phyloP scores from a whole-genome alignment of 2,329 filamentous ascomycete species.

The Beauveria bassiana region DNA sequence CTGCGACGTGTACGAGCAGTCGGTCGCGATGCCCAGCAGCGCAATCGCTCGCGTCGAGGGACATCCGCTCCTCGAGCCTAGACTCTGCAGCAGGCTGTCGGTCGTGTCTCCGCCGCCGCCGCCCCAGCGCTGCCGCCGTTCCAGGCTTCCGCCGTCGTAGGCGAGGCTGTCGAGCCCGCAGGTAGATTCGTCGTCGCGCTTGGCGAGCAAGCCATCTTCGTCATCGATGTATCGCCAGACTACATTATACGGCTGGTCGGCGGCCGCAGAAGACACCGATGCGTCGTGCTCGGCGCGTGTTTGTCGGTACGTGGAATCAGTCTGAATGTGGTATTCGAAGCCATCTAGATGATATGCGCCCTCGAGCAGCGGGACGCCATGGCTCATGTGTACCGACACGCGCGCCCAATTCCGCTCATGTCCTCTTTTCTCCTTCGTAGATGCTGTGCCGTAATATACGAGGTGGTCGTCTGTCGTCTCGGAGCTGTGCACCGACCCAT shows the following conservation, averaged over 20 bases:
- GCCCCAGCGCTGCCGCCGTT: neutral
- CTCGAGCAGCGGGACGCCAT: conserved; percentile 8
- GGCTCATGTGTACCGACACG: conserved; percentile 5
- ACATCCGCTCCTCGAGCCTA: conserved; percentile 71
- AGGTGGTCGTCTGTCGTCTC: conserved; percentile 10
- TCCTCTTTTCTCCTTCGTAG: neutral
- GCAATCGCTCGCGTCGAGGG: conserved; percentile 74
- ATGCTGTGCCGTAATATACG: conserved; percentile 10
- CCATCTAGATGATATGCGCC: conserved; percentile 14
- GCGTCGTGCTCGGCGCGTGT: neutral
- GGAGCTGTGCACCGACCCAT: conserved; percentile 8
- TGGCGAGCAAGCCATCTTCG: neutral
- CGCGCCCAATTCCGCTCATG: conserved; percentile 10
- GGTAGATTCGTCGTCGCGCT: neutral
- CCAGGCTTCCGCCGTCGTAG: neutral
- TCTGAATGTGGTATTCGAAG: conserved; percentile 13
- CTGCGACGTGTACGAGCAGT: conserved; percentile 69
- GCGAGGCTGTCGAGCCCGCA: neutral
- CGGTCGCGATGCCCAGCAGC: conserved; percentile 81
- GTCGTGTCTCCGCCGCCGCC: conserved; percentile 5
- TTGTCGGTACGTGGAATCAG: conserved; percentile 9
- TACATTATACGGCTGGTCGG: conserved; percentile 3
- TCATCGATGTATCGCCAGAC: conserved; percentile 11
- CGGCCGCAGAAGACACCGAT: neutral
- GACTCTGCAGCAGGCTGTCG: conserved; percentile 24